Base-by-base conservation (phyloP, 768 basidiomycete genomes). In the Phlegmacium glaucopus region DNA sequence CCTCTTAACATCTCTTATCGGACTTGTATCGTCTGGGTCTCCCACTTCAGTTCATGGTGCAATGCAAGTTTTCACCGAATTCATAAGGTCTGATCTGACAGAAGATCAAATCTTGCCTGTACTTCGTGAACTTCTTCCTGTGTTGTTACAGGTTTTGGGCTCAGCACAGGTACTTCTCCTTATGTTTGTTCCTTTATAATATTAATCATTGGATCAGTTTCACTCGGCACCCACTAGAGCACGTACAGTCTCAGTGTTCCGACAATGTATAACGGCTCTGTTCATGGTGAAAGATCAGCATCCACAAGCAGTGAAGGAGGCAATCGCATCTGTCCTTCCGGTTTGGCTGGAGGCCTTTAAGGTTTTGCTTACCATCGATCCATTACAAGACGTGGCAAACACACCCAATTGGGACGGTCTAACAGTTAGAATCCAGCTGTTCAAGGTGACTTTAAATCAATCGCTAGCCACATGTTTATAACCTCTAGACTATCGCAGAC, bases 211-310 rank as follows among this genome's bases (percentile, higher is more conserved):
- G 29, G 36, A 37, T n/a, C 9, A 42, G 29, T 37, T 30, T 10
- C 86, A 96, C 61, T 80, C 86, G 1, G 76, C 90, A 0, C 71
- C 86, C 6, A 96, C 95, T 6, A 83, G 95, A 26, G 82, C 94
- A 0, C 79, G 91, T 25, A 85, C 91, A 4, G 76, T 99, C 12
- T 77, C 85, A 4, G 92, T 96, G 27, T 97, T 97, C 70, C 75
- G 87, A 26, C 91, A 97, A 71, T 94, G 92, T 59, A 75, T 96
- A 4, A 80, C 82, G 43, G 86, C 93, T 5, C 74, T 98, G 13
- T 94, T 89, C 66, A 97, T 94, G 84, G 92, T 98, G 47, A 93
- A 94, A 62, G 92, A 93, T 29, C 87, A 93, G 54, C 87, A 94
- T 56, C 91, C 94, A 0, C 82, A 87, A 48, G 80, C 89, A 1